phyloP scores from a whole-genome alignment of 2,329 filamentous ascomycete genomes.

The Aspergillus quadricinctus region DNA sequence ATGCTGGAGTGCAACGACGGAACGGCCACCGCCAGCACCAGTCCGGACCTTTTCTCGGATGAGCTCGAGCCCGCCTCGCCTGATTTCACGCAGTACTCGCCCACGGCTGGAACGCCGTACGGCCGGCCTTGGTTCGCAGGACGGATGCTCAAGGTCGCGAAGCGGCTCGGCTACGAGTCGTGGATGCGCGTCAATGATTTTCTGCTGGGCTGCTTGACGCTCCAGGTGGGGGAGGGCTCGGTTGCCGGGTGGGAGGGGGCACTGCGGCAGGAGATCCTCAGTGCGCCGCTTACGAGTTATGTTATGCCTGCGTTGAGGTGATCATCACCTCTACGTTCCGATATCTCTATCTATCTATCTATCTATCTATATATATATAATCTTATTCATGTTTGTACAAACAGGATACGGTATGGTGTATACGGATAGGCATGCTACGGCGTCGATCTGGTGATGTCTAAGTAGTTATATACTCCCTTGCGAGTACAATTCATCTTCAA shows the following conservation, averaged over 20 bases:
- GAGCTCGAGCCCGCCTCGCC: constrained; percentile 3
- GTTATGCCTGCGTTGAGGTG: constrained; percentile 20
- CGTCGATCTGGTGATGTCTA: neutral
- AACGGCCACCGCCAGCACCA: constrained; percentile 1
- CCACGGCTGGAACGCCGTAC: constrained; percentile 20
- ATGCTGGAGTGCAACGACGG: constrained; percentile 34
- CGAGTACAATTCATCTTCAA: neutral
- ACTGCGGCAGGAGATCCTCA: constrained; percentile 34
- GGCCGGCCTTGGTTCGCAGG: constrained; percentile 38
- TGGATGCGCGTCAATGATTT: constrained; percentile 36
- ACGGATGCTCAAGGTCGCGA: constrained; percentile 39
- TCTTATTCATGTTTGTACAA: neutral
- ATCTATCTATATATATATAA: neutral
- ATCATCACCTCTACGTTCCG: neutral
- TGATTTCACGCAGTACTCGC: constrained; percentile 28
- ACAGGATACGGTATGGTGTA: neutral
- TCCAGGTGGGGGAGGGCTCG: constrained; percentile 20
- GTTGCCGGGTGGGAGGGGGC: constrained; percentile 28
- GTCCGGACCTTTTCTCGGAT: neutral
- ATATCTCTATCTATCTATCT: neutral
- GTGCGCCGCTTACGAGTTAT: constrained; percentile 35
- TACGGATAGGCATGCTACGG: neutral
- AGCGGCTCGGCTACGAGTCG: constrained; percentile 28
- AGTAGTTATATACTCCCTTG: neutral
- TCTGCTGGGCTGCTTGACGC: constrained; percentile 32